Evolutionary conservation across 2,329 filamentous ascomycete species (phyloP), one percentile per base, ranked within the genome.

Genomic region (Fusarium camptoceras): DNA sequence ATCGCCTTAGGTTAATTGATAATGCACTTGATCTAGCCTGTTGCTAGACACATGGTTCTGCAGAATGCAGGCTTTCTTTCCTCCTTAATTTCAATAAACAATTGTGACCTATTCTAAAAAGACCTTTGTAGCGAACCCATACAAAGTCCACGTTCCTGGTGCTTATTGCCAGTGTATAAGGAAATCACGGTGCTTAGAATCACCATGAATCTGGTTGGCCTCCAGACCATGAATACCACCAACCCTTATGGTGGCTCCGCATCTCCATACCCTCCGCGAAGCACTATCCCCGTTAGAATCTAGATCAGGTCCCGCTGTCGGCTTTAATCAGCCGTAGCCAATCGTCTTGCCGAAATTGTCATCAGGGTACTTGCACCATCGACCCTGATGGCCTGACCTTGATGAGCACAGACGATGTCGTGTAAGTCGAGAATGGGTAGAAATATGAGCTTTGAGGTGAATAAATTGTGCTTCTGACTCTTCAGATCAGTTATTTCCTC

Each of bases 321-420:
- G 11, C 7, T 24, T 15, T 12, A 25, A 8, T 3, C 5, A 22
- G 4, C 9, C 12, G 15, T 31, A 37, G 41, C 70, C 72, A 74
- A 73, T 71, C 0, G 22, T 14, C 2, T 39, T n/a, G 3, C 4
- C 2, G 10, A 34, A 37, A 28, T 65, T 72, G 70, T 72, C 55
- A 72, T 70, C 69, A 58, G 37, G 50, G 55, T 59, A 51, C 43
- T 43, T 46, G 47, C 12, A 49, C 25, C 42, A 9, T 57, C 54
- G 34, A 74, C 72, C 71, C 15, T 71, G 72, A 74, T 74, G 72
- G 64, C 22, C n/a, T 25, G 20, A 74, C 70, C 72, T 43, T 72
- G 72, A 74, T 75, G 68, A 60, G 56, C 68, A 47, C 25, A 31
- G 37, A 27, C 14, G 14, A n/a, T 8, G 37, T 20, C 47, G 27